Evolutionary conservation across 1,139 yeast species (phyloP), one percentile per base, ranked within the genome.

Genomic region (Candida sp.): DNA sequence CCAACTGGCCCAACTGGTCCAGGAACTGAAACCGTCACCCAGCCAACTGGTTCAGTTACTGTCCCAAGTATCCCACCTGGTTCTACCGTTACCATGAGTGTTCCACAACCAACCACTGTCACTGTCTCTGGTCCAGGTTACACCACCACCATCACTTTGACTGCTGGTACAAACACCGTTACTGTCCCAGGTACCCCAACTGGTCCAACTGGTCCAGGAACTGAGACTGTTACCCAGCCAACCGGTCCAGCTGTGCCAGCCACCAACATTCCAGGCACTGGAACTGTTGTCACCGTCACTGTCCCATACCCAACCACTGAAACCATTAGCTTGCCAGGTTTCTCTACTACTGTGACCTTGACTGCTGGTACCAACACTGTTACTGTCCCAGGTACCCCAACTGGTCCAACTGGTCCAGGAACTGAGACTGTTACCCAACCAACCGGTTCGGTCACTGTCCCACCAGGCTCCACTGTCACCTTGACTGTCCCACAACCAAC

Each of bases 111-210:
- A n/a, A 42, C 45, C 7, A 17, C 6, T 33, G 23, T 25, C 8
- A 32, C 45, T n/a, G n/a, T 25, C 25, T 23, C 46, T 42, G 46
- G 46, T 42, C 38, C 44, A 33, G 46, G 46, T 33, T 42, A 25
- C 39, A 42, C 46, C 35, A 25, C 40, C 9, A 34, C 40, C 11
- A 31, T 43, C 17, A 34, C 46, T 34, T 43, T 34, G 5, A 26
- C 47, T 44, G 22, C 9, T 5, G 47, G 47, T 44, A n/a, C 9
- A 2, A 44, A 44, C 23, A 28, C 30, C 22, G 28, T 44, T 5
- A 44, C 46, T 12, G 2, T 28, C 12, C 45, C 45, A 42, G 25
- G 30, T 9, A 33, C 12, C n/a, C 12, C 39, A 6, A 37, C 41
- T 23, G 11, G 4, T 23, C 28, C 7, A 23, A 37, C 41, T 23